Base-by-base conservation (phyloP, 495 filamentous ascomycete species). In the Aspergillus bertholletiae region DNA sequence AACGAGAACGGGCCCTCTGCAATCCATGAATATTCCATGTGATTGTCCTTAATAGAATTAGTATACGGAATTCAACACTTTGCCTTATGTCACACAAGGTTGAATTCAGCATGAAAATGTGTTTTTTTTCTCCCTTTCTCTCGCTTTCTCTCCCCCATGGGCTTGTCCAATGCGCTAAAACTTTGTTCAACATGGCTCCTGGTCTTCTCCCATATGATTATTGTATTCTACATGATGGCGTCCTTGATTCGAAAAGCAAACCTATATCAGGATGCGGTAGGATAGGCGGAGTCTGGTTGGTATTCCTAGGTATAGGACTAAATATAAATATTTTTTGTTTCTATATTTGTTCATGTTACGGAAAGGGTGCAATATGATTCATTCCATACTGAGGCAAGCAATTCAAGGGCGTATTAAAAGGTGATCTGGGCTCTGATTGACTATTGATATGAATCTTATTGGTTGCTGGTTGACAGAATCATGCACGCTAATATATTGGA, bases 1-100 rank as follows among this genome's bases (percentile, higher is more conserved):
- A 92, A 92, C 67, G 88, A 92, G 64, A 76, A 83, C 32, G 88
- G 88, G 1, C 88, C 88, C 0, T 76, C 74, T 5, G 86, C 83
- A 12, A 88, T 92, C 53, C 86, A 89, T 60, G 78, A 82, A 53
- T 77, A 68, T 56, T 45, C 56, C 43, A 52, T 74, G 60, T 74
- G 54, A 74, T 51, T 27, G 34, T 11, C 26, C 30, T n/a, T 39
- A 46, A 22, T 18, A 44, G 43, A 23, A 43, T 1, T 43, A 43
- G 39, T 43, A 43, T 43, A 21, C 22, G 39, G 39, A 43, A 43
- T 22, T 22, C 4, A 18, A 21, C 39, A 5, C 39, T 43, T 45
- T 28, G 47, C 1, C 11, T 20, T 37, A 47, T 46, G 44, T 28
- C 17, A 6, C 17, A 45, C 15, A 43, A 46, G 34, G 26, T 54